Percentiles rank a stretch among this genome's conserved stretches.
These are phyloP conservation scores for Bipolaris sorokiniana DNA, from an alignment of 2,329 filamentous ascomycete species.

Conservation along the genomic window DNA sequence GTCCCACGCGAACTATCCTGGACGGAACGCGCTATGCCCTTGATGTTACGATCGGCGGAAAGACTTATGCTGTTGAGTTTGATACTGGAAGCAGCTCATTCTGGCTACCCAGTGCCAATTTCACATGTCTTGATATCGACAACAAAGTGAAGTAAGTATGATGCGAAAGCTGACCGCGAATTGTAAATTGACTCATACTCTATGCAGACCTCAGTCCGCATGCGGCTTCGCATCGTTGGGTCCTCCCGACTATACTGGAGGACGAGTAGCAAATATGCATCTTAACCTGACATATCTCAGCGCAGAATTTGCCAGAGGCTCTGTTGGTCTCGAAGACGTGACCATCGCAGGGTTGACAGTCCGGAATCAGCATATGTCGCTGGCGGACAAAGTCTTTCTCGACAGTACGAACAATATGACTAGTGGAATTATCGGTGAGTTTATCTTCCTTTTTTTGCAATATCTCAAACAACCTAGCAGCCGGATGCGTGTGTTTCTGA, in stretches of 20 bases:
- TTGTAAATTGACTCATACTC: background rate
- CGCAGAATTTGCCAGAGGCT: background rate
- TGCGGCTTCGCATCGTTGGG: background rate
- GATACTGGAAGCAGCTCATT: background rate
- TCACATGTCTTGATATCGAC: background rate
- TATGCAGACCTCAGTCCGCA: background rate
- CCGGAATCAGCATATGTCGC: background rate
- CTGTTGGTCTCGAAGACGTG: conserved; percentile 1
- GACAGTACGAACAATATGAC: background rate
- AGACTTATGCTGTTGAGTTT: background rate
- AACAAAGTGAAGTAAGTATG: background rate
- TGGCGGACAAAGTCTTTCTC: background rate
- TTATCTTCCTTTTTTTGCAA: background rate
- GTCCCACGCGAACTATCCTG: background rate
- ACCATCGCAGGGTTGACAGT: conserved; percentile 1
- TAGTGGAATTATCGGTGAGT: background rate
- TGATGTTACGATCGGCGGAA: background rate
- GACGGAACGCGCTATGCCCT: background rate
- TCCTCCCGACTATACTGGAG: background rate
- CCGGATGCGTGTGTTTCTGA: background rate
- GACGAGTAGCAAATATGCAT: background rate
- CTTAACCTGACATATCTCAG: background rate
- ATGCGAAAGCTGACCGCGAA: background rate
- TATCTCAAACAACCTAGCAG: background rate
- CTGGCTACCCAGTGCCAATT: background rate